Base-by-base conservation (phyloP, 257 asterid genomes). In the Solanum pimpinellifolium region DNA sequence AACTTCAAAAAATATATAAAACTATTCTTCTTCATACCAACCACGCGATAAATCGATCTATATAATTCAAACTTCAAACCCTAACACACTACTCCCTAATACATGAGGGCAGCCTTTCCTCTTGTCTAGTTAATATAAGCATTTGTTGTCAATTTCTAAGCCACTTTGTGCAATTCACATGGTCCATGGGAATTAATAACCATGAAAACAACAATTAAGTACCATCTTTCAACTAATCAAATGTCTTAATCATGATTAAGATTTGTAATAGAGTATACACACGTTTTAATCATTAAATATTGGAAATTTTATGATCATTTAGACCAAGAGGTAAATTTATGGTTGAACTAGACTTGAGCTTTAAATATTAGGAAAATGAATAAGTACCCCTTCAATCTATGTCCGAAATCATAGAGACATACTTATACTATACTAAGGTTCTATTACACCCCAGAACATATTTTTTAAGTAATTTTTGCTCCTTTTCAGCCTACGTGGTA, bases 361-460 rank as follows among this genome's bases (percentile, higher is more conserved):
- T 31, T 69, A 21, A 37, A 33, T 33, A 33, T 33, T 33, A 0
- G 7, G 39, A 6, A 37, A 37, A 37, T 37, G 39, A 5, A 37
- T 0, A 37, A 37, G 7, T 37, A 37, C 1, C 0, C 1, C 7
- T 0, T 37, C 7, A 37, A 37, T 1, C 39, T 37, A 37, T 37
- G 7, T 0, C 39, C 1, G 7, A 37, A 37, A 37, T 37, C 7
- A 5, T 0, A 37, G 39, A 35, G 7, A 37, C 39, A 37, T 0
- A 37, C 1, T 37, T 37, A 37, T 37, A 37, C 7, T 37, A 37
- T 37, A 37, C 1, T 37, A 37, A 37, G 39, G 39, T 37, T 0
- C 7, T 37, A 37, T 37, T 37, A 37, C 39, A 4, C 39, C 7
- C 7, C 7, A 0, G 7, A 37, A 37, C 39, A 0, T 37, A 37